Conservation (phyloP, 2,329 filamentous ascomycete species). For the Trichoderma breve region DNA sequence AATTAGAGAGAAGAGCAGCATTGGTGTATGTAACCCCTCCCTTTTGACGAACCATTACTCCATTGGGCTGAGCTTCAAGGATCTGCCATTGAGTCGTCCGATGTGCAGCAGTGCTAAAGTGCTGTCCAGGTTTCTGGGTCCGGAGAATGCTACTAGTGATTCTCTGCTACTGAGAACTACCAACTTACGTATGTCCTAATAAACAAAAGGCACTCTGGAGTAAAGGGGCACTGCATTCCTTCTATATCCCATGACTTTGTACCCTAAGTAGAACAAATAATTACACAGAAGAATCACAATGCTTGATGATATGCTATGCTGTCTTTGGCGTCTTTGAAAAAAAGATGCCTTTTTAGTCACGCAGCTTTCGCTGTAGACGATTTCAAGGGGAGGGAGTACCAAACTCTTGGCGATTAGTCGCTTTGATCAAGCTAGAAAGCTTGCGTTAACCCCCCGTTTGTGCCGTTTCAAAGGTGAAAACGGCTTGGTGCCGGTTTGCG, state of each 20-base stretch:
- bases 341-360: not conserved
- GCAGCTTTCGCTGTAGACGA: not conserved
- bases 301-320: not conserved
- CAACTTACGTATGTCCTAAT: not conserved
- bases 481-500: constrained; percentile 45
- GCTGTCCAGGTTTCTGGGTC: not conserved
- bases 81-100: not conserved
- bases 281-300: not conserved
- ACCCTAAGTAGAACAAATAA: not conserved
- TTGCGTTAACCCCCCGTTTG: constrained; percentile 59
- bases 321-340: not conserved
- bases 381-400: not conserved
- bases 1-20: not conserved
- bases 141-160: not conserved
- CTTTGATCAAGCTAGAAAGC: constrained; percentile 42
- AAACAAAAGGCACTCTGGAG: not conserved
- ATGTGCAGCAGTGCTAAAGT: not conserved
- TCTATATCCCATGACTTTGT: not conserved
- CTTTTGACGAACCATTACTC: not conserved
- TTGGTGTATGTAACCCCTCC: not conserved
- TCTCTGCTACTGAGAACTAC: not conserved
- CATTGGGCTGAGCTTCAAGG: not conserved
- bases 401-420: not conserved
- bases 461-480: constrained; percentile 76
- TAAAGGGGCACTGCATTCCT: not conserved